Percentiles rank a stretch among this genome's conserved stretches.
phyloP scores from a whole-genome alignment of 2,329 filamentous ascomycete species.

The Cladophialophora chaetospira region DNA sequence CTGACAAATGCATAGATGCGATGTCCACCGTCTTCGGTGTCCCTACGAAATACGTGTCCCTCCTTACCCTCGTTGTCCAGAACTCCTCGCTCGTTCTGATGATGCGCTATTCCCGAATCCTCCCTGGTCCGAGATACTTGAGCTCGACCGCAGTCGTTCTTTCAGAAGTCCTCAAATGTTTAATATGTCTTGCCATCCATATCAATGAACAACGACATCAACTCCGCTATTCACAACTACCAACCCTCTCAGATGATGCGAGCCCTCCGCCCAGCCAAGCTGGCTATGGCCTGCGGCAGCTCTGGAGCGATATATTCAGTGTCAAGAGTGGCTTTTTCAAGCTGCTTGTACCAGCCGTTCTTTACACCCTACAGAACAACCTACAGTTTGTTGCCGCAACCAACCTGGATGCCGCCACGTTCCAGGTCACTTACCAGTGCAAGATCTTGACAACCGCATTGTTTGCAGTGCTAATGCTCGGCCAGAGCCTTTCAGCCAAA shows the following conservation, averaged over 20 bases:
- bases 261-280: slow-evolving; percentile 34
- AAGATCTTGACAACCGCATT: slow-evolving; percentile 91
- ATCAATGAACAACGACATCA: slow-evolving; percentile 64
- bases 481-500: slow-evolving; percentile 66
- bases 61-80: slow-evolving; percentile 30
- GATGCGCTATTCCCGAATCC: slow-evolving; percentile 88
- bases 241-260: slow-evolving; percentile 25
- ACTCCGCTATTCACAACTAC: slow-evolving; percentile 12
- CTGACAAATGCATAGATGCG: neutral
- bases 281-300: slow-evolving; percentile 75
- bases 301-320: slow-evolving; percentile 79
- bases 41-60: slow-evolving; percentile 31
- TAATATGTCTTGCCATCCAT: slow-evolving; percentile 79
- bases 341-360: slow-evolving; percentile 78
- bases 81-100: slow-evolving; percentile 31
- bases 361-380: slow-evolving; percentile 90
- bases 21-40: slow-evolving; percentile 27
- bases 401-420: slow-evolving; percentile 88
- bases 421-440: slow-evolving; percentile 89
- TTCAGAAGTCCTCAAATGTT: slow-evolving; percentile 88
- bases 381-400: slow-evolving; percentile 88
- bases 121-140: slow-evolving; percentile 90
- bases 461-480: slow-evolving; percentile 78
- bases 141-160: slow-evolving; percentile 92
- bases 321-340: slow-evolving; percentile 80